These are phyloP conservation scores for Trichosporon sp. DNA, from an alignment of 1,284 basidiomycete genomes.

Conservation along the genomic window DNA sequence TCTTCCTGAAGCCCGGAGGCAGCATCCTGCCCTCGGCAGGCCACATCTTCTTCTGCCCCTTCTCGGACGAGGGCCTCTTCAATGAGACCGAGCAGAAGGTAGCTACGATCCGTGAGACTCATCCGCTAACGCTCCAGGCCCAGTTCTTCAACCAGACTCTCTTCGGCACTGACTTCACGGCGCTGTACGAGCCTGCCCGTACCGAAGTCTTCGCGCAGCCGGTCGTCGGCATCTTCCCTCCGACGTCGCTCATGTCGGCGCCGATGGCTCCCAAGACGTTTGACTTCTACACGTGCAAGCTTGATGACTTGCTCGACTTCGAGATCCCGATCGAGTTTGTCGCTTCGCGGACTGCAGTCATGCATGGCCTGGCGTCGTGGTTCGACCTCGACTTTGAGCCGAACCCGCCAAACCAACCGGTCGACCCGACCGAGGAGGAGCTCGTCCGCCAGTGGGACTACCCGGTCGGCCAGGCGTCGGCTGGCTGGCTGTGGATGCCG, in stretches of 20 bases:
- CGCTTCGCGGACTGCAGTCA: slow-evolving; percentile 41
- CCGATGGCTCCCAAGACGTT: slow-evolving; percentile 42
- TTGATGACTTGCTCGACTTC: slow-evolving; percentile 46
- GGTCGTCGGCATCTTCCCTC: slow-evolving; percentile 50
- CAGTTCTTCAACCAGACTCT: slow-evolving; percentile 50
- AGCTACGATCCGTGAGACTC: neutral
- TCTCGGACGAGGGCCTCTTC: slow-evolving; percentile 53
- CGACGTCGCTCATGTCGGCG: slow-evolving; percentile 38
- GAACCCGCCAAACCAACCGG: slow-evolving; percentile 4
- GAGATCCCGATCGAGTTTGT: slow-evolving; percentile 43
- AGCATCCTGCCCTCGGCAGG: slow-evolving; percentile 52
- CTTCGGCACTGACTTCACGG: slow-evolving; percentile 48
- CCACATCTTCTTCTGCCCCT: slow-evolving; percentile 52
- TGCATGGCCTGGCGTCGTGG: slow-evolving; percentile 50
- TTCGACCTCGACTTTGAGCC: slow-evolving; percentile 47
- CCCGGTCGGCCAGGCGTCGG: slow-evolving; percentile 20
- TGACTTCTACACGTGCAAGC: slow-evolving; percentile 48
- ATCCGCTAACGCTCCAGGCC: slow-evolving; percentile 26
- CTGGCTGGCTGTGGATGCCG: slow-evolving; percentile 37
- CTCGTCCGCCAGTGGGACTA: slow-evolving; percentile 30
- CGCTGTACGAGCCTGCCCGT: slow-evolving; percentile 38
- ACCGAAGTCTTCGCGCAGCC: slow-evolving; percentile 49
- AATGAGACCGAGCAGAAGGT: slow-evolving; percentile 53
- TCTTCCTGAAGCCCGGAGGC: slow-evolving; percentile 52
- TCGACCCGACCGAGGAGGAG: slow-evolving; percentile 15